Percentiles rank a stretch among this genome's conserved stretches.
Evolutionary conservation across 371 early-diverging fungal genomes (phyloP).

Genomic region (Dichotomocladium elegans): DNA sequence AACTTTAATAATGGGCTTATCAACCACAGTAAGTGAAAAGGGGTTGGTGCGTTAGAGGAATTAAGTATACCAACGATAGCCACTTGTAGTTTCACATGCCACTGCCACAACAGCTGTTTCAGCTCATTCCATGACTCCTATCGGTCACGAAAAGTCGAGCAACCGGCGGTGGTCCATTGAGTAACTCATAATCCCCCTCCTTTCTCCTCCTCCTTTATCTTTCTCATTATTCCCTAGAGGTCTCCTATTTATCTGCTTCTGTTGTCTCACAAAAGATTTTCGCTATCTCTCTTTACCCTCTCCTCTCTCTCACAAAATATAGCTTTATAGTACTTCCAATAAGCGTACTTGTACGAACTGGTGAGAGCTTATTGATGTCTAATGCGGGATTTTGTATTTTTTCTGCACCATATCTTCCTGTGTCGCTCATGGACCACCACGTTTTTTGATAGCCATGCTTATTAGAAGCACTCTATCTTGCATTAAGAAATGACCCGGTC

Average conservation of each 20-base stretch:
- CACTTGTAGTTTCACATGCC: conserved; percentile 25
- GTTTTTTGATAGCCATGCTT: no score
- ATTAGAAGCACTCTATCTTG: no score
- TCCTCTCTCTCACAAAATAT: no score
- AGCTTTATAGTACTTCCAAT: no score
- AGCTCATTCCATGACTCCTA: conserved; percentile 17
- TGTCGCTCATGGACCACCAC: no score
- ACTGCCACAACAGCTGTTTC: conserved; percentile 11
- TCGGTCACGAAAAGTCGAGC: conserved; percentile 19
- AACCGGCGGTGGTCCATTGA: conserved; percentile 26
- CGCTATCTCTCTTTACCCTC: conserved; percentile 1
- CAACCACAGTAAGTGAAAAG: conserved; percentile 28
- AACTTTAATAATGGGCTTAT: conserved; percentile 27
- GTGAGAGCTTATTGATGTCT: no score
- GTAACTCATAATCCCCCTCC: neutral
- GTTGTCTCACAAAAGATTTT: neutral
- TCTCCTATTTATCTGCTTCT: neutral
- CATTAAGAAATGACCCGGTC: no score
- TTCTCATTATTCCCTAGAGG: neutral
- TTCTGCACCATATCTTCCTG: no score
- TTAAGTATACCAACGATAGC: no score
- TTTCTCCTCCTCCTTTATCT: neutral
- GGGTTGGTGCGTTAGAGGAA: no score
- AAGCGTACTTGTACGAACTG: no score
- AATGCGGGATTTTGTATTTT: no score